These are phyloP conservation scores for Hypoxylon intermedium DNA, from an alignment of 495 filamentous ascomycete species.

Conservation along the genomic window DNA sequence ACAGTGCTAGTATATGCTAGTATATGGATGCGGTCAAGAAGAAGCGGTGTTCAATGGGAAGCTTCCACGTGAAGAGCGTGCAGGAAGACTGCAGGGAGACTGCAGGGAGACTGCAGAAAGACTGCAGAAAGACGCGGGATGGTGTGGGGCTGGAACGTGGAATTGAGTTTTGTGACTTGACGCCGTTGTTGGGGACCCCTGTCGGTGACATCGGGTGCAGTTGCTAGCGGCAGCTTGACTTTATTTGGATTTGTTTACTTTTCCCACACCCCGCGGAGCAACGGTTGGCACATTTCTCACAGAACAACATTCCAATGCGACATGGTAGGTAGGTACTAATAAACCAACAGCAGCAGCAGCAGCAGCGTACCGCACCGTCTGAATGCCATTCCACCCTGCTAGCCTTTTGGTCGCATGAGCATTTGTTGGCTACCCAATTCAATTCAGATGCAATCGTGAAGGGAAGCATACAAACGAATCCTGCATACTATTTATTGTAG, in stretches of 20 bases:
- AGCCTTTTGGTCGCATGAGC: neutral
- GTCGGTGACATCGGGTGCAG: constrained; percentile 1
- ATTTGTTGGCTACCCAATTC: neutral
- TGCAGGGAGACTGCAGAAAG: too few species aligned
- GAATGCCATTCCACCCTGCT: neutral
- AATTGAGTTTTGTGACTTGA: constrained; percentile 20
- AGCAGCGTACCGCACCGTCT: too few species aligned
- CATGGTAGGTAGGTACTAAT: neutral
- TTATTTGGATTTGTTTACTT: constrained; percentile 34
- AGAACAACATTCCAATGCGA: constrained; percentile 23
- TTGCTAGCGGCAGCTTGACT: neutral
- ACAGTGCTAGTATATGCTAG: too few species aligned
- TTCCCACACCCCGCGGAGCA: constrained; percentile 28
- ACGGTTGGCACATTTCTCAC: constrained; percentile 14
- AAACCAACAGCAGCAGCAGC: neutral
- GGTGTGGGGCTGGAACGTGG: constrained; percentile 11
- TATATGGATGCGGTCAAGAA: constrained; percentile 37
- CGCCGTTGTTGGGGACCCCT: constrained; percentile 20
- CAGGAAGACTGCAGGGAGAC: neutral
- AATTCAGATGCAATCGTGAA: too few species aligned
- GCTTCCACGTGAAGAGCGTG: constrained; percentile 36
- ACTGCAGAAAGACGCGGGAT: neutral
- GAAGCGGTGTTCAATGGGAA: constrained; percentile 28
- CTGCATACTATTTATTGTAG: neutral
- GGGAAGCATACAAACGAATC: neutral